Evolutionary conservation across 805 yeast genomes (phyloP), one percentile per base, ranked within the genome.

Genomic region (Osmozyma mogii): DNA sequence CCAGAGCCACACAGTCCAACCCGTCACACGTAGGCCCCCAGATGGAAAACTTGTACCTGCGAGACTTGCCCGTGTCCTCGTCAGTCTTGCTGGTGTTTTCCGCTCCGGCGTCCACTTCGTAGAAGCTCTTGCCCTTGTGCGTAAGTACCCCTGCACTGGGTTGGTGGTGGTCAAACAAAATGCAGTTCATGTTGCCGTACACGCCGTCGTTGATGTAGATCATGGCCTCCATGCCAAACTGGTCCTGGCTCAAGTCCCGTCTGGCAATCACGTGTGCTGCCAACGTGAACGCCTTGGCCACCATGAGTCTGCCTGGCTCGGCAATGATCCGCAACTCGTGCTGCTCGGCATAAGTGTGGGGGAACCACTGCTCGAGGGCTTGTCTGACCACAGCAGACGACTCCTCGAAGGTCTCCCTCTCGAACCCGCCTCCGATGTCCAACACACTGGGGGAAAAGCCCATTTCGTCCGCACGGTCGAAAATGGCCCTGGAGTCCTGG

Each of bases 1-100:
- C 64, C 27, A 63, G 53, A 12, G 81, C 54, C 34, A 89, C 74
- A 54, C 94, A 81, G 55, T 89, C 98, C 39, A 89, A 66, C 3
- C 96, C 96, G 58, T 89, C 98, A 61, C 98, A 89, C 12, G 97
- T 89, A 25, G 97, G 98, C 5, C 98, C 98, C 98, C 98, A 89
- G 36, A 92, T 69, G 3, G 95, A 83, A 30, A 71, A 79, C 25
- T 53, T 54, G 39, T 54, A 46, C n/a, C n/a, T n/a, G n/a, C n/a
- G n/a, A n/a, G n/a, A n/a, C n/a, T n/a, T n/a, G n/a, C n/a, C n/a
- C 6, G 25, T 16, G 24, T 25, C 28, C n/a, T 17, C 54, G 50
- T 36, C 37, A 37, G 38, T 34, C 29, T 17, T 54, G 62, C 13
- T 28, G 30, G 28, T 31, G 29, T 22, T 33, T 35, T 18, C 28